phyloP scores from a whole-genome alignment of 441 rosid genomes.

The Eruca vesicaria region DNA sequence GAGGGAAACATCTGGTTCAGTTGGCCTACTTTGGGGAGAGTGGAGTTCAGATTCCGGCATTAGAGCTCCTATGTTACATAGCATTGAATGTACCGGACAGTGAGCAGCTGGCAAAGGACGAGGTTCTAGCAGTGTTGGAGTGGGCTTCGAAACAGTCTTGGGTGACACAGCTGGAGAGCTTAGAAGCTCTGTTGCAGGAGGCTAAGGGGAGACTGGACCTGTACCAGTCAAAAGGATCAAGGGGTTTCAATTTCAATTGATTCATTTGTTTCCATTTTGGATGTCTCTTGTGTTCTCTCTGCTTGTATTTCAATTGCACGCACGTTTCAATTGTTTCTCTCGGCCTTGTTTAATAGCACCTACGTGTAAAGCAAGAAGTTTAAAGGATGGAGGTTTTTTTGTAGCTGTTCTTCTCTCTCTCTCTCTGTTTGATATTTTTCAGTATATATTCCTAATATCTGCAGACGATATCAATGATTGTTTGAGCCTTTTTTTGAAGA shows the following conservation, averaged over 20 bases:
- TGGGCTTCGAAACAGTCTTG: constrained; percentile 83
- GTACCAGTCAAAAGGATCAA: constrained; percentile 84
- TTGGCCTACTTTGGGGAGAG: constrained; percentile 85
- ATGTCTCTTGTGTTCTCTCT: background rate
- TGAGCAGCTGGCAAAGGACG: constrained; percentile 75
- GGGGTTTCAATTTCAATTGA: constrained; percentile 56
- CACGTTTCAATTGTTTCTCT: background rate
- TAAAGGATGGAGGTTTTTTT: constrained; percentile 24
- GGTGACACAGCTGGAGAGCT: constrained; percentile 49
- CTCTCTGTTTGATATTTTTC: background rate
- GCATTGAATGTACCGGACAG: constrained; percentile 86
- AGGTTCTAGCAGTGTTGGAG: constrained; percentile 74
- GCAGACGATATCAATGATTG: constrained; percentile 9
- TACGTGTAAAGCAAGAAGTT: constrained; percentile 29
- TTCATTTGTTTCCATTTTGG: constrained; percentile 19
- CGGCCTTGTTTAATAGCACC: background rate
- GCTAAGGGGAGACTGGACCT: constrained; percentile 82
- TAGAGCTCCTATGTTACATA: constrained; percentile 68
- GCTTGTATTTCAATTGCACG: background rate
- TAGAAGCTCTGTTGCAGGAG: constrained; percentile 57
- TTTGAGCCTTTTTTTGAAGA: background rate
- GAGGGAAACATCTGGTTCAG: constrained; percentile 81
- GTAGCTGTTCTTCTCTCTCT: constrained; percentile 7
- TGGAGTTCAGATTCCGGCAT: constrained; percentile 58
- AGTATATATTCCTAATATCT: constrained; percentile 11